Base-by-base conservation (phyloP, 306 rosid species). In the Betula pendula region DNA sequence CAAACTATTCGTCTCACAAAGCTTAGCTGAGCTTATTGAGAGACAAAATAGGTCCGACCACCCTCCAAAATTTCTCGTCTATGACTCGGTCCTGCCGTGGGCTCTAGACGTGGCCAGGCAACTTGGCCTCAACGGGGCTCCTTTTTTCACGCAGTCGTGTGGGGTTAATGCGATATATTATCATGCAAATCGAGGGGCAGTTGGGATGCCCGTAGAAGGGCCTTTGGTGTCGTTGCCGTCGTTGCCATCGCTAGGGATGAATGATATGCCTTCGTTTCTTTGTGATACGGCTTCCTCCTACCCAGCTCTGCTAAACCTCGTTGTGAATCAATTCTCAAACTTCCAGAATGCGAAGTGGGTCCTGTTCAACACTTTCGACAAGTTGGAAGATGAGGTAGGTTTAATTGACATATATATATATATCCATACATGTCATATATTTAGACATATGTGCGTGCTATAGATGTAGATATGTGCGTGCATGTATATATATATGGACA, bases 301-400 rank as follows among this genome's bases (percentile, higher is more conserved):
- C 15, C 60, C 49, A 14, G 42, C 81, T 8, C 19, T 78, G 0
- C 20, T 56, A 7, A 43, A 47, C 0, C 5, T 33, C 9, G 6
- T 48, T 6, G 19, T 74, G 8, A 35, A 74, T 19, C 81, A 78
- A 29, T n/a, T 70, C 42, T 70, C 71, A 0, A 70, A 78, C 44
- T 55, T 78, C n/a, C 40, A 67, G 11, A 49, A 59, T 29, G 62
- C 63, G 8, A 59, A 70, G 13, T 49, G 63, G 71, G 31, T 78
- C 3, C 70, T 78, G 17, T 45, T 44, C 70, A 78, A 29, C 40
- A 59, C n/a, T 17, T 29, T 27, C 67, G 1, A 59, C 16, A 16
- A 47, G 22, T 33, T 78, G 76, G 81, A 78, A 33, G 63, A 48
- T 2, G 62, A 70, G 81, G 81, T 78, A 42, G 14, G 81, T 66